Conservation (phyloP, 192 early-diverging fungal genomes). For the Backusella psychrophila region DNA sequence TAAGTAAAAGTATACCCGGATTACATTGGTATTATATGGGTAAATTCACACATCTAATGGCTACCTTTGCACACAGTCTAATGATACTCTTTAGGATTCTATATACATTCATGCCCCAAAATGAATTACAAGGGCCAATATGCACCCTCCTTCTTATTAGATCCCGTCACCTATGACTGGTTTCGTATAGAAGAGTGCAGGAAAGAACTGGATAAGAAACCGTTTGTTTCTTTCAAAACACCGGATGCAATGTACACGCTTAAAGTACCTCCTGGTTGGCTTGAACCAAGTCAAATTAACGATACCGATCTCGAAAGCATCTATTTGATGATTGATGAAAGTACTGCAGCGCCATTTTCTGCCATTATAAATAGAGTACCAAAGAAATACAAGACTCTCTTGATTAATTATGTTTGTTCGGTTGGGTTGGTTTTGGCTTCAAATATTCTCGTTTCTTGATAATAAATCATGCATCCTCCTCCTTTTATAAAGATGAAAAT, state of each 20-base stretch:
- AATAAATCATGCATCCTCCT: not conserved
- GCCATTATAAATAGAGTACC: not conserved
- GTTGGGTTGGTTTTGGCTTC: slow-evolving; percentile 1
- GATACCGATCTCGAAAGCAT: not conserved
- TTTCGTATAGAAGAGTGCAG: slow-evolving; percentile 47
- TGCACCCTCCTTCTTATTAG: slow-evolving; percentile 79
- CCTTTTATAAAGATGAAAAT: not conserved
- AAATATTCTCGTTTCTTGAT: not conserved
- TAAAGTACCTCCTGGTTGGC: not conserved
- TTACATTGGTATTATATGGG: slow-evolving; percentile 92
- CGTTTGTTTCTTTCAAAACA: slow-evolving; percentile 47
- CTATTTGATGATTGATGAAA: not conserved
- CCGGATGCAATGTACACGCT: not conserved
- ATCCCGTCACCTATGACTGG: slow-evolving; percentile 62
- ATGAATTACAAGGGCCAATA: slow-evolving; percentile 96
- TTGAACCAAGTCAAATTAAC: not conserved
- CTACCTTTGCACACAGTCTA: not conserved
- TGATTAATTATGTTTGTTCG: slow-evolving; percentile 9
- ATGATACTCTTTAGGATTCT: slow-evolving; percentile 62
- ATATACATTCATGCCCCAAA: slow-evolving; percentile 87
- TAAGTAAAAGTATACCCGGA: slow-evolving; percentile 42
- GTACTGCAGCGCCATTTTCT: not conserved
- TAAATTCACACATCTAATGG: slow-evolving; percentile 31
- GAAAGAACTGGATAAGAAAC: slow-evolving; percentile 48
- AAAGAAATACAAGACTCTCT: not conserved